Evolutionary conservation across 2,329 filamentous ascomycete species (phyloP).

Genomic region (Ophiostoma ips): DNA sequence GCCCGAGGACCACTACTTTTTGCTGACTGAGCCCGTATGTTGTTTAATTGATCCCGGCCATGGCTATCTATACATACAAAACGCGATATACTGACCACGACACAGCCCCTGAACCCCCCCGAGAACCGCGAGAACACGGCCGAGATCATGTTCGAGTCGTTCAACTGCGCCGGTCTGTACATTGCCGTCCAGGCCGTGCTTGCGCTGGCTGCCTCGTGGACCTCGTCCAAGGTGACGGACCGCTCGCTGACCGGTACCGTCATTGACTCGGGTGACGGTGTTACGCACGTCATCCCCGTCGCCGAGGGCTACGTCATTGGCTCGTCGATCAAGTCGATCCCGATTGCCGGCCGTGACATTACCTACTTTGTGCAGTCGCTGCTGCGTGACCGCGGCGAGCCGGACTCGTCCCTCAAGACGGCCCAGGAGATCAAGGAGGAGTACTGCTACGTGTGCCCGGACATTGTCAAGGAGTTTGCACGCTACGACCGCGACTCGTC

Average conservation of each 20-base stretch:
- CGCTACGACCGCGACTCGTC: slow-evolving; percentile 88
- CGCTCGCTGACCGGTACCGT: slow-evolving; percentile 93
- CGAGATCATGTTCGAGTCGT: slow-evolving; percentile 99
- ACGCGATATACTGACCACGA: neutral
- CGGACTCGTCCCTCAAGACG: slow-evolving; percentile 92
- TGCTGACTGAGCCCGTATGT: slow-evolving; percentile 86
- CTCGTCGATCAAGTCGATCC: slow-evolving; percentile 97
- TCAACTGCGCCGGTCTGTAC: slow-evolving; percentile 97
- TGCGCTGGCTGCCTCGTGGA: slow-evolving; percentile 94
- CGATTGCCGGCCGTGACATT: slow-evolving; percentile 93
- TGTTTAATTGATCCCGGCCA: too few species aligned
- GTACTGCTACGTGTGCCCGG: slow-evolving; percentile 95
- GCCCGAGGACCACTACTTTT: slow-evolving; percentile 96
- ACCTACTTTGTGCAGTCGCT: slow-evolving; percentile 98
- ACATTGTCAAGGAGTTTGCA: slow-evolving; percentile 97
- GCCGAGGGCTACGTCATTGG: slow-evolving; percentile 98
- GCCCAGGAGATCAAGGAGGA: slow-evolving; percentile 98
- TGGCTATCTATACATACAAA: too few species aligned
- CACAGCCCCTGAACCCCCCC: slow-evolving; percentile 83
- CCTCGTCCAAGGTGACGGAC: slow-evolving; percentile 93
- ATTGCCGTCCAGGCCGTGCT: slow-evolving; percentile 97
- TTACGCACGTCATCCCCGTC: slow-evolving; percentile 97
- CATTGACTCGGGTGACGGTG: slow-evolving; percentile 96
- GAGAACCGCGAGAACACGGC: slow-evolving; percentile 98
- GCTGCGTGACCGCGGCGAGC: slow-evolving; percentile 87